Evolutionary conservation across 2,329 filamentous ascomycete genomes (phyloP), one percentile per base, ranked within the genome.

Genomic region (Aspergillus sp.): DNA sequence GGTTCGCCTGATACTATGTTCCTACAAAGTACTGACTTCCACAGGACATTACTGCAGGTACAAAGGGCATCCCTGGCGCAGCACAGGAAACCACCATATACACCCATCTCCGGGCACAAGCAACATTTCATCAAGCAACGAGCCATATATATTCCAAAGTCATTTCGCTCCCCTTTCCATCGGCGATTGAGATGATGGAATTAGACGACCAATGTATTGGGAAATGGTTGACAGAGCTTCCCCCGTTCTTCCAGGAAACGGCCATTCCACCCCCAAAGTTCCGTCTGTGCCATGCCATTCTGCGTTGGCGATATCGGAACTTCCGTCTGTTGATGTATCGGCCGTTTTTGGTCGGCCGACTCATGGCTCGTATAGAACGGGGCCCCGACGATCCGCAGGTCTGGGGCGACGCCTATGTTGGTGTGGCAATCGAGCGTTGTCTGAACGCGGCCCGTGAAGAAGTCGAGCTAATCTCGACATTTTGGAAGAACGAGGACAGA

Each of bases 311-410:
- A 31, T 64, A 59, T 46, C 62, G 65, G 34, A 66, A 70, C 32
- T 58, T 72, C 14, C 61, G 64, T 1, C 69, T 71, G 17, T 61
- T 72, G 10, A 64, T 70, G 55, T 70, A 68, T 31, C 64, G 68
- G 2, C 68, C 68, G 1, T 61, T 69, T 13, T 49, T 71, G 1
- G 53, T 67, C 2, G 53, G 57, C 20, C 58, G 58, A 5, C 46
- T 59, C 13, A 59, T 49, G 32, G 32, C 32, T 10, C 32, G 32
- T 54, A 54, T 46, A 29, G 50, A 55, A 1, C 53, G 44, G 13
- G 23, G 29, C 7, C 23, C 44, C 5, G n/a, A 46, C 4, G n/a
- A 19, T 5, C 23, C 25, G 16, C 23, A 29, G 17, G 29, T 16
- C 21, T 19, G 17, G 13, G 44, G 17, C 13, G 44, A 46, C 9